These are phyloP conservation scores for Trichoderma polysporum DNA, from an alignment of 2,329 filamentous ascomycete species.

Conservation along the genomic window DNA sequence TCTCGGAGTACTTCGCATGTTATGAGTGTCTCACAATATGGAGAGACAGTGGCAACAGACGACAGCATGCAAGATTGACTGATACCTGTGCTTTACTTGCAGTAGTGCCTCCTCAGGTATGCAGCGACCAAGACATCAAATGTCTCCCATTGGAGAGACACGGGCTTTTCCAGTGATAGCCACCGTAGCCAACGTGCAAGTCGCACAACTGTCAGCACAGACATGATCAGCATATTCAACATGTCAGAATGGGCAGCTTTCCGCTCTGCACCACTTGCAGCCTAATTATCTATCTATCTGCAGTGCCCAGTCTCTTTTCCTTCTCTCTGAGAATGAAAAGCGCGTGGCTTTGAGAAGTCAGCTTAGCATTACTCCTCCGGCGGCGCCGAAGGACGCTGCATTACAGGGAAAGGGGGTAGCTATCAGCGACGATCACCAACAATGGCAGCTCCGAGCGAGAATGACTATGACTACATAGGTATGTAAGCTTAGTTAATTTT, in stretches of 20 bases:
- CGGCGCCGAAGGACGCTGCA: neutral
- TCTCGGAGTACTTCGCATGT: neutral
- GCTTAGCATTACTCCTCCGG: neutral
- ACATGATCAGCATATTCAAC: neutral
- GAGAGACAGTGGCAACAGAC: neutral
- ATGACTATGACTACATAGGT: neutral
- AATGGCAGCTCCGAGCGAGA: neutral
- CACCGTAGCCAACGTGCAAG: neutral
- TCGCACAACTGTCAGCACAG: neutral
- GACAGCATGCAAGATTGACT: neutral
- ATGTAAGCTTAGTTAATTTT: neutral
- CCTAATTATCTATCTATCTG: neutral
- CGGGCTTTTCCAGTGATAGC: neutral
- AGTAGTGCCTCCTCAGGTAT: too few relatives aligned
- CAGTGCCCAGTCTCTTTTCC: neutral
- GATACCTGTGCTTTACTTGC: neutral
- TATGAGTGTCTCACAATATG: neutral
- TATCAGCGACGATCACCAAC: neutral
- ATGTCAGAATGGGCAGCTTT: neutral
- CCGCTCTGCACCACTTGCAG: neutral
- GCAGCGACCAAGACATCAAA: neutral
- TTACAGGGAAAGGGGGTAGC: neutral
- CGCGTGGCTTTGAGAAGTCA: too few relatives aligned
- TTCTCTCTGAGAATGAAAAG: too few relatives aligned
- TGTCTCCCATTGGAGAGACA: neutral